Conservation (phyloP, 768 basidiomycete species). For the Tulasnella sp. region DNA sequence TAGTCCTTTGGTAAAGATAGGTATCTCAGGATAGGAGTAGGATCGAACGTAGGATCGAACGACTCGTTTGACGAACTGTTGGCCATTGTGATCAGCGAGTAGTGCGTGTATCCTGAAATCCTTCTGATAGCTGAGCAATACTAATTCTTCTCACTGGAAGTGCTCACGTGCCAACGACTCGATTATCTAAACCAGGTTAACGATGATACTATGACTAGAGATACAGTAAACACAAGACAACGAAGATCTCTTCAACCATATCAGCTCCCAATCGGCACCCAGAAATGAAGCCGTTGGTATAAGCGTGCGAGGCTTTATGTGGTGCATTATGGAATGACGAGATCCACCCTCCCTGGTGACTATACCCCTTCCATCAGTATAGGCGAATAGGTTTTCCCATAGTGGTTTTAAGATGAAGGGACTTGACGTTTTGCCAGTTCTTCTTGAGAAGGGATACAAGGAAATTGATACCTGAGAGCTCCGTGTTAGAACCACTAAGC, state of each 20-base stretch:
- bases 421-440: slow-evolving; percentile 99
- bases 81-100: no score
- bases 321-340: slow-evolving; percentile 52
- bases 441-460: slow-evolving; percentile 98
- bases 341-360: slow-evolving; percentile 22
- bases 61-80: no score
- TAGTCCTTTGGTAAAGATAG: slow-evolving; percentile 48
- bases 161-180: no score
- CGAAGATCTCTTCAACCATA: no score
- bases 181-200: no score
- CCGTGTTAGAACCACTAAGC: background rate
- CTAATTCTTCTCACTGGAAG: no score
- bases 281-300: slow-evolving; percentile 65
- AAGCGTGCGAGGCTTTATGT: slow-evolving; percentile 99
- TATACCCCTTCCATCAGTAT: slow-evolving; percentile 42
- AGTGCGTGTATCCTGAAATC: no score
- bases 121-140: no score
- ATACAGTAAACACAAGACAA: no score
- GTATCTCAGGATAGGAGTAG: slow-evolving; percentile 31
- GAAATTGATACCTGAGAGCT: slow-evolving; percentile 78
- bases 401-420: slow-evolving; percentile 94
- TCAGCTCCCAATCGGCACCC: slow-evolving; percentile 86
- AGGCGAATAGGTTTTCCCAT: slow-evolving; percentile 98
- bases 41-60: slow-evolving; percentile 17
- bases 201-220: no score